A percentile compares a stretch with the other conserved stretches of the same genome.
Conservation (phyloP, 495 filamentous ascomycete genomes). For the Aspergillus panamensis region DNA sequence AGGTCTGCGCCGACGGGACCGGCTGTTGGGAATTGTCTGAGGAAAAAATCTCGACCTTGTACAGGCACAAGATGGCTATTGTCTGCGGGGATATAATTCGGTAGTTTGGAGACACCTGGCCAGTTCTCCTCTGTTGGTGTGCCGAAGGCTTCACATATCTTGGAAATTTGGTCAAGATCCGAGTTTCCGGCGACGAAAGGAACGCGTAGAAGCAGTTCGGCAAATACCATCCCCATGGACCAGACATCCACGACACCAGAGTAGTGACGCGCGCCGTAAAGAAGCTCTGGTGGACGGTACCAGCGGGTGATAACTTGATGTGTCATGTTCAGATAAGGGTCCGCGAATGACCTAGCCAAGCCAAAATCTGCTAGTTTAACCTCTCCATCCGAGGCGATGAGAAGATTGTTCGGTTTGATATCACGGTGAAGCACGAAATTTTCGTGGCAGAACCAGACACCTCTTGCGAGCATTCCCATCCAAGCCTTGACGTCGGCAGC, state of each 20-base stretch:
- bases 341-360: conserved; percentile 81
- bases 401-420: conserved; percentile 98
- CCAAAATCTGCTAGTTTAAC: conserved; percentile 98
- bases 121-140: conserved; percentile 93
- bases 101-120: conserved; percentile 82
- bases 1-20: conserved; percentile 81
- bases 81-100: conserved; percentile 65
- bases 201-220: conserved; percentile 78
- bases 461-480: conserved; percentile 95
- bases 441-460: conserved; percentile 95
- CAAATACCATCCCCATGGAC: conserved; percentile 91
- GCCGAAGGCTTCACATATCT: conserved; percentile 81
- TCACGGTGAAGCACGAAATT: conserved; percentile 93
- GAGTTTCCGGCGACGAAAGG: conserved; percentile 78
- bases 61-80: conserved; percentile 53
- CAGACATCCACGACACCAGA: conserved; percentile 89
- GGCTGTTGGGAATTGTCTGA: conserved; percentile 67
- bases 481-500: conserved; percentile 92
- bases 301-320: conserved; percentile 93
- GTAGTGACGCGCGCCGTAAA: conserved; percentile 87
- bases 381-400: conserved; percentile 88
- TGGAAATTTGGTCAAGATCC: conserved; percentile 72
- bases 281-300: conserved; percentile 92
- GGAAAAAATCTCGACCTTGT: conserved; percentile 63
- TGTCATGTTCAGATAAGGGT: conserved; percentile 87